Conservation (phyloP, 306 rosid genomes). For the Albizia julibrissin region DNA sequence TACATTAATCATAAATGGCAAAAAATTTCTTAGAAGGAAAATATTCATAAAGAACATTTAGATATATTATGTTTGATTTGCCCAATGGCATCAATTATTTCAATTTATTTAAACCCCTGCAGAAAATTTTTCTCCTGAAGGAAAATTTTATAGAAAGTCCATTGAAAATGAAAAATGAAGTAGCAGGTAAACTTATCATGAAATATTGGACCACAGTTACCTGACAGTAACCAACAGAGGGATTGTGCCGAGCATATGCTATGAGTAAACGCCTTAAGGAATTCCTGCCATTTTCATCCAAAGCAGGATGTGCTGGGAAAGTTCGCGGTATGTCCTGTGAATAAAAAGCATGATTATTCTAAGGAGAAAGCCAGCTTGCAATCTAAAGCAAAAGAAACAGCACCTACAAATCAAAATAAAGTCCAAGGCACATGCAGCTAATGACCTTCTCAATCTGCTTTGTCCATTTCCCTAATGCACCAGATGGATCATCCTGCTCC, state of each 20-base stretch:
- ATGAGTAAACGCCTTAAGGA: conserved; percentile 87
- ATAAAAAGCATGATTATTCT: conserved; percentile 38
- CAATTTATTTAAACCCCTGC: conserved; percentile 20
- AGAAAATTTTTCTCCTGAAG: conserved; percentile 26
- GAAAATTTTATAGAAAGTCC: conserved; percentile 19
- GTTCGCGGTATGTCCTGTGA: conserved; percentile 95
- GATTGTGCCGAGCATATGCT: conserved; percentile 95
- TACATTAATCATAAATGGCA: not conserved
- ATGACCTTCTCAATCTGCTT: conserved; percentile 99
- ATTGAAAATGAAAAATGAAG: conserved; percentile 25
- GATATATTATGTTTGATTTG: not conserved
- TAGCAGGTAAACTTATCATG: conserved; percentile 20
- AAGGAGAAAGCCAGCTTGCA: conserved; percentile 55
- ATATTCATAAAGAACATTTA: not conserved
- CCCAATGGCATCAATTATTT: conserved; percentile 23
- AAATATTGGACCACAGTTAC: conserved; percentile 46
- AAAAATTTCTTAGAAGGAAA: conserved; percentile 9
- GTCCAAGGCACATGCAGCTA: conserved; percentile 92
- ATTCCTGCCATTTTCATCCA: conserved; percentile 81
- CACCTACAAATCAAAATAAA: conserved; percentile 90
- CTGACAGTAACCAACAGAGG: conserved; percentile 95
- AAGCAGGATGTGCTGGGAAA: conserved; percentile 98
- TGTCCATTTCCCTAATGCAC: conserved; percentile 76
- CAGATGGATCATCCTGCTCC: conserved; percentile 51
- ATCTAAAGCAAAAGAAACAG: conserved; percentile 69